A percentile compares a stretch with the other conserved stretches of the same genome.
Evolutionary conservation across 805 yeast genomes (phyloP).

Genomic region (Candida glaebosa): DNA sequence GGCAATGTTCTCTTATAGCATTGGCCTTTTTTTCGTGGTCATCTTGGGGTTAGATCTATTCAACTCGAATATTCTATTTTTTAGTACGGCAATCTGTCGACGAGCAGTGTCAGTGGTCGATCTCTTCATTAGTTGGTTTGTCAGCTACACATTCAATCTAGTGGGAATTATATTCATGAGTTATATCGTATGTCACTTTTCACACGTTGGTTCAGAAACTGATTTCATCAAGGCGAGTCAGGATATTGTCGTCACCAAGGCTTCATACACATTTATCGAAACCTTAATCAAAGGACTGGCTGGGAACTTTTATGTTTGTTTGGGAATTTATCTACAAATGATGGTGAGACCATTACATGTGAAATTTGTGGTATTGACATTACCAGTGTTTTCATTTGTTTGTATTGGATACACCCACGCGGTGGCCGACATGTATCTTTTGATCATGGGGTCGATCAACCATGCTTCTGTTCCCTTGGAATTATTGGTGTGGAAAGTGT

Average conservation of each 20-base stretch:
- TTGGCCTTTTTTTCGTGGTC: conserved; percentile 74
- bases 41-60: conserved; percentile 72
- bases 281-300: conserved; percentile 69
- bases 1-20: conserved; percentile 56
- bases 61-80: conserved; percentile 71
- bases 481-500: conserved; percentile 64
- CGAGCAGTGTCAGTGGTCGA: conserved; percentile 69
- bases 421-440: conserved; percentile 76
- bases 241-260: conserved; percentile 43
- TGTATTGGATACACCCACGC: conserved; percentile 74
- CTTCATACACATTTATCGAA: conserved; percentile 49
- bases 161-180: conserved; percentile 64
- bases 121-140: conserved; percentile 58
- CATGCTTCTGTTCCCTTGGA: conserved; percentile 64
- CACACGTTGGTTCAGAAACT: conserved; percentile 45
- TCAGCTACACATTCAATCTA: conserved; percentile 65
- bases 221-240: conserved; percentile 46
- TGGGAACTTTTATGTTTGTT: conserved; percentile 73
- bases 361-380: conserved; percentile 54
- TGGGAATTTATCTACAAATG: conserved; percentile 73
- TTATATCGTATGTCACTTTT: conserved; percentile 57
- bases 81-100: conserved; percentile 63
- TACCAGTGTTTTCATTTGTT: conserved; percentile 80
- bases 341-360: conserved; percentile 81
- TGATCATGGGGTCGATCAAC: conserved; percentile 65